Conservation (phyloP, 495 filamentous ascomycete species). For the Aspergillus egyptiacus region DNA sequence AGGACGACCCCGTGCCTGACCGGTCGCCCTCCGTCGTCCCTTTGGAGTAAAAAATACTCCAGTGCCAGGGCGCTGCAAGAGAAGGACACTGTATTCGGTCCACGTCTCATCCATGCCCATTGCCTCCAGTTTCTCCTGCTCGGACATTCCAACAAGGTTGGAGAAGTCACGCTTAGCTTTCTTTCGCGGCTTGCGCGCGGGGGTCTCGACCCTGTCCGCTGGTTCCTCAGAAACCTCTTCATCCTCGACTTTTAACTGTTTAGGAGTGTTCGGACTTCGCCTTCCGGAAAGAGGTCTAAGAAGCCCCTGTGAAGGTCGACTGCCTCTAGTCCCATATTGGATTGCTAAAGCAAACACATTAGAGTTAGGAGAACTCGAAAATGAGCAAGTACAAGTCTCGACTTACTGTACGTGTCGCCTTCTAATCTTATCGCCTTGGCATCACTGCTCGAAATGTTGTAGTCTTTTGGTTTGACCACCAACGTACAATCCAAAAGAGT, state of each 20-base stretch:
- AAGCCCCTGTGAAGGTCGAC: background rate
- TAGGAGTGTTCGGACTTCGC: conserved; percentile 1
- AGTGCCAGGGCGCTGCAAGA: conserved; percentile 35
- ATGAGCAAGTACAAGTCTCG: background rate
- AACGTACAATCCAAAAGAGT: conserved; percentile 42
- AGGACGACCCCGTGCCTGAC: conserved; percentile 45
- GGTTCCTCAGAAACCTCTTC: background rate
- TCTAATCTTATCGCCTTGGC: conserved; percentile 20
- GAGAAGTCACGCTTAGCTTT: conserved; percentile 17
- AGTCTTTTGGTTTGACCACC: conserved; percentile 26
- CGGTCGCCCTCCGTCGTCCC: conserved; percentile 39
- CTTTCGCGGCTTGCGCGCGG: background rate
- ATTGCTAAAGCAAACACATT: conserved; percentile 3
- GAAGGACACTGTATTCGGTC: conserved; percentile 39
- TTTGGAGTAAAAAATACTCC: conserved; percentile 50
- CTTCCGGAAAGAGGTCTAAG: background rate
- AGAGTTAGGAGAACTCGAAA: background rate
- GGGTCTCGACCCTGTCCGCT: background rate
- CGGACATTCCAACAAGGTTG: conserved; percentile 27
- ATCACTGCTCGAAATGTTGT: conserved; percentile 31
- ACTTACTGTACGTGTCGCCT: conserved; percentile 31
- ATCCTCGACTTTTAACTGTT: conserved; percentile 2
- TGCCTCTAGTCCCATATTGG: conserved; percentile 1
- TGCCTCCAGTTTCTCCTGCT: conserved; percentile 35
- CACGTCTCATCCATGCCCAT: conserved; percentile 40